Evolutionary conservation across 1,284 basidiomycete genomes (phyloP), one percentile per base, ranked within the genome.

Genomic region (Cryptococcus sp.): DNA sequence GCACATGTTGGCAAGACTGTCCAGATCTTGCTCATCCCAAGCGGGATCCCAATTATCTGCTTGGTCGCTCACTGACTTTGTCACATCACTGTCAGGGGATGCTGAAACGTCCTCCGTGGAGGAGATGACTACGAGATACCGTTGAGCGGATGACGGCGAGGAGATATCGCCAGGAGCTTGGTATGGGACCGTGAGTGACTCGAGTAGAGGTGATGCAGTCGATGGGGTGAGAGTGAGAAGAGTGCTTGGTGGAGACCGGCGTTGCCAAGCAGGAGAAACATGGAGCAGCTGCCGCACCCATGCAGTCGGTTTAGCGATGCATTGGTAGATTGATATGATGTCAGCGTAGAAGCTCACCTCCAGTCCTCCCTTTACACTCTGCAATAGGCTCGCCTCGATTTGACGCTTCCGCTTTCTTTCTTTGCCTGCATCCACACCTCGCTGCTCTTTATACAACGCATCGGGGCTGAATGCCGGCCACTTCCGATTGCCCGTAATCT

Each of bases 391-490:
- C 4, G 17, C 23, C 40, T 66, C 60, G 23, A 20, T 41, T 37
- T 8, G 34, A 46, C 52, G 46, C 23, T 57, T 52, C 19, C 53
- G 37, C 23, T 56, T 54, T 50, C 45, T 51, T 3, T 46, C 43
- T 26, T 20, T 26, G 17, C 19, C 22, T 13, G 16, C 19, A 17
- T 48, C 37, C 11, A 16, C 34, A 41, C 16, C 17, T 19, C 34
- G 16, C 34, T 8, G 34, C 49, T 17, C 25, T 7, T 13, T 10
- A 34, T 20, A 17, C 2, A 8, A n/a, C 26, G 13, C 11, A 3
- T 38, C 40, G 15, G 47, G 41, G 8, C 22, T 44, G 47, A 69
- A 65, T 1, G n/a, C 38, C 1, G 67, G 63, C 67, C 67, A 69
- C 17, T 52, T 51, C n/a, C 37, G 37, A 10, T 51, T 26, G 7